Evolutionary conservation across 73 alveolate species (phyloP), one percentile per base, ranked within the genome.

Genomic region (Breviolum minutum): DNA sequence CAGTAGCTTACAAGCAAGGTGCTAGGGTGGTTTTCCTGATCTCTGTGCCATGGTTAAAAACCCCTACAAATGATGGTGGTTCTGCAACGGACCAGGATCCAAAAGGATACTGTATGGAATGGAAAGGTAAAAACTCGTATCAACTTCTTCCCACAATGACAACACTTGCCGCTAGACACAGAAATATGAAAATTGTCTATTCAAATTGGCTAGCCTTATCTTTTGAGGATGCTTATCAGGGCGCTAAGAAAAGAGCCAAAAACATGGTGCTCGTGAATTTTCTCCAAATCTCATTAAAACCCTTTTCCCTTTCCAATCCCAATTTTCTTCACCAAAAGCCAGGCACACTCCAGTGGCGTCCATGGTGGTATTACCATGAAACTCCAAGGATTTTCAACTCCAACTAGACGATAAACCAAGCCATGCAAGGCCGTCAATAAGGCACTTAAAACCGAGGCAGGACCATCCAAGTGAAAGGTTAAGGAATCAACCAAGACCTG

Each of bases 401-500:
- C 48, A 30, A 40, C 63, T 12, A 4, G 82, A 60, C 13, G 20
- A 20, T 7, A 20, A 24, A 22, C 27, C 70, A 81, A 22, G 90
- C 70, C 5, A 7, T 48, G 90, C 71, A 81, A 40, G 20, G 90
- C 12, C 19, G 70, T 29, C 0, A 81, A 69, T 29, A 30, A 32
- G 19, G 90, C 90, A 20, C 40, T 19, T 5, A 81, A 13, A 17
- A 81, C 90, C 10, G 24, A 20, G 48, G 29, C 40, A 8, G 71
- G 54, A 40, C 54, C 69, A 17, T 32, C 69, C 89, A 40, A 29
- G 63, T 77, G 86, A n/a, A n/a, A 63, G 12, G 16, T 10, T 16
- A 81, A 14, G 48, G 90, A 66, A 40, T 66, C 29, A 17, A 81
- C 90, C 70, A 81, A 32, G 48, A 81, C 90, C 90, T 81, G 90